A percentile compares a stretch with the other conserved stretches of the same genome.
phyloP scores from a whole-genome alignment of 164 flowering plant species.

The Nymphaea thermarum region DNA sequence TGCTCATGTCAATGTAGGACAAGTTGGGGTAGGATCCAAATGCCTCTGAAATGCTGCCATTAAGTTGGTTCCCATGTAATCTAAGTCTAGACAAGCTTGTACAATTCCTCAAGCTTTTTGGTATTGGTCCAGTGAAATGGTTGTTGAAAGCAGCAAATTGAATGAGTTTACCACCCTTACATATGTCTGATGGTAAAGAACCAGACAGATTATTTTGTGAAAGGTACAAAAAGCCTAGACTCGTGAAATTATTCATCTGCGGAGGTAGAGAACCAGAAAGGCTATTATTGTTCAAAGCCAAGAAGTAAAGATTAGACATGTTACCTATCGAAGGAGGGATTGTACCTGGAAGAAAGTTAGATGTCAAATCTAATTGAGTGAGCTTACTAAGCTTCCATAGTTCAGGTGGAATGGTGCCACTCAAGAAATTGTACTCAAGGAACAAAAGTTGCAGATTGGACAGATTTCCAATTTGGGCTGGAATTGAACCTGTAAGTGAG shows the following conservation, averaged over 20 bases:
- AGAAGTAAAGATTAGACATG: conserved; percentile 2
- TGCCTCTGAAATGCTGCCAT: background rate
- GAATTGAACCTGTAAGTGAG: conserved; percentile 11
- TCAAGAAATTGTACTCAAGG: conserved; percentile 8
- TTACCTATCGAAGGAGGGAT: conserved; percentile 16
- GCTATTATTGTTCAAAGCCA: conserved; percentile 10
- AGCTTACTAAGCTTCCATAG: conserved; percentile 13
- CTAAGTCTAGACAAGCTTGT: conserved; percentile 12
- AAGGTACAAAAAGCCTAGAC: conserved; percentile 7
- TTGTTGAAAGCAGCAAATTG: conserved; percentile 12
- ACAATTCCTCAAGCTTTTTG: conserved; percentile 15
- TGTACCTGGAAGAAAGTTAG: conserved; percentile 9
- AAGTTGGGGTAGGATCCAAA: background rate
- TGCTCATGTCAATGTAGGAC: background rate
- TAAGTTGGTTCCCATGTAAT: background rate
- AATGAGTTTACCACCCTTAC: conserved; percentile 11
- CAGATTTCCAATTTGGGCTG: conserved; percentile 17
- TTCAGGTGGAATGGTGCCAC: conserved; percentile 13
- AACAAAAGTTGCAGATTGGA: conserved; percentile 7
- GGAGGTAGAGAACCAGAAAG: conserved; percentile 16
- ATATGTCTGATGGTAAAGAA: conserved; percentile 13
- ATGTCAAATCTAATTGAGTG: conserved; percentile 8
- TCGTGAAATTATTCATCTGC: conserved; percentile 14
- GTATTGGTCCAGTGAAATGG: conserved; percentile 16
- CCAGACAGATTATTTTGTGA: conserved; percentile 17